Percentiles rank a stretch among this genome's conserved stretches.
Evolutionary conservation across 176 grass and related monocot genomes (phyloP).

Genomic region (Chloris gayana): DNA sequence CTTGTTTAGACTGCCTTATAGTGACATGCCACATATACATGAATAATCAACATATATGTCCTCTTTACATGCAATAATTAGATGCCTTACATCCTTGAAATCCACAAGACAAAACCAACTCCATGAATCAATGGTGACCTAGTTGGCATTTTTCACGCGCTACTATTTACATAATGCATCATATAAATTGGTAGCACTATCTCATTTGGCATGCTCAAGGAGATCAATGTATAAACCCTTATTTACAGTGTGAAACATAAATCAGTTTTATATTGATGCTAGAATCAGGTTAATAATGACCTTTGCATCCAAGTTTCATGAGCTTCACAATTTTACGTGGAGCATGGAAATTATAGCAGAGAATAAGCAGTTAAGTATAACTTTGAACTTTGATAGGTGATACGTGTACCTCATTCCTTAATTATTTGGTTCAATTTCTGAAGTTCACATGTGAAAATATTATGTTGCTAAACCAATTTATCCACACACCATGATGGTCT

Average conservation of each 20-base stretch:
- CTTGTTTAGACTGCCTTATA: neutral
- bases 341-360: neutral
- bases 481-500: neutral
- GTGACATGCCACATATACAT: neutral
- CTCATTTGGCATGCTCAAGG: neutral
- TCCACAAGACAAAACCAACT: neutral
- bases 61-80: neutral
- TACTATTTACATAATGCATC: neutral
- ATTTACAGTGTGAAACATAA: neutral
- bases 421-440: neutral
- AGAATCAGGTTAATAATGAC: no score
- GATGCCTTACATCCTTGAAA: neutral
- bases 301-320: neutral
- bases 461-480: neutral
- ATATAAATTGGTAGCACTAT: slow-evolving; percentile 9
- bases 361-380: neutral
- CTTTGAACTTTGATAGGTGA: neutral
- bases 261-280: neutral
- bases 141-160: neutral
- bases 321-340: neutral
- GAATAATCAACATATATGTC: neutral
- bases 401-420: neutral
- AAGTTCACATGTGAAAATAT: neutral
- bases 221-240: slow-evolving; percentile 1
- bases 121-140: neutral